Evolutionary conservation across 179 eudicot genomes (phyloP).

Genomic region (Silene noctiflora): DNA sequence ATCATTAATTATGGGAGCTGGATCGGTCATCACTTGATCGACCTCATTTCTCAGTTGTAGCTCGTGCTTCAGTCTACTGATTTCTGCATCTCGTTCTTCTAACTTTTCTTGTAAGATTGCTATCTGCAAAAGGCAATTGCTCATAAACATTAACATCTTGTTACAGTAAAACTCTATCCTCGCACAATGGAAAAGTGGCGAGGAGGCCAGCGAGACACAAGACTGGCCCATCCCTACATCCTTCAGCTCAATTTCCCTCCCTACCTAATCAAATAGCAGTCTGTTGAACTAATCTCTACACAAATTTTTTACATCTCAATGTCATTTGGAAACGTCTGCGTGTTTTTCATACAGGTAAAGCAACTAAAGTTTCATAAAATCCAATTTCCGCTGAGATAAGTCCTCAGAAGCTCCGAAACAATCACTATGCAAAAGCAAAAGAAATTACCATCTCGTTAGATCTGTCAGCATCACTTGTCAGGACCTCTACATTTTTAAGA

Average conservation of each 20-base stretch:
- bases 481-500: conserved; percentile 66
- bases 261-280: neutral
- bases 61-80: conserved; percentile 55
- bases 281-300: neutral
- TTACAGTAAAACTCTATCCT: neutral
- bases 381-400: neutral
- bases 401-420: conserved; percentile 6
- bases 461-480: conserved; percentile 77
- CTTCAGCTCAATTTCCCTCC: neutral
- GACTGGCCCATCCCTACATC: neutral
- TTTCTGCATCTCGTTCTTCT: conserved; percentile 72
- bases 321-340: neutral
- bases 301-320: too few species aligned
- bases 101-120: conserved; percentile 70
- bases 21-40: conserved; percentile 37
- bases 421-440: conserved; percentile 10
- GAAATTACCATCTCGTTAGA: conserved; percentile 78
- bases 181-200: neutral
- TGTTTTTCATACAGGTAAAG: too few species aligned
- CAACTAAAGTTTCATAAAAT: too few species aligned
- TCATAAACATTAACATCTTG: neutral
- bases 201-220: too few species aligned
- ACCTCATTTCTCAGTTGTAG: conserved; percentile 35
- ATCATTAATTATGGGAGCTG: conserved; percentile 30
- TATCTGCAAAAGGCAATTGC: conserved; percentile 42